Conservation (phyloP, 2,329 filamentous ascomycete genomes). For the Tolypocladium amazonense region DNA sequence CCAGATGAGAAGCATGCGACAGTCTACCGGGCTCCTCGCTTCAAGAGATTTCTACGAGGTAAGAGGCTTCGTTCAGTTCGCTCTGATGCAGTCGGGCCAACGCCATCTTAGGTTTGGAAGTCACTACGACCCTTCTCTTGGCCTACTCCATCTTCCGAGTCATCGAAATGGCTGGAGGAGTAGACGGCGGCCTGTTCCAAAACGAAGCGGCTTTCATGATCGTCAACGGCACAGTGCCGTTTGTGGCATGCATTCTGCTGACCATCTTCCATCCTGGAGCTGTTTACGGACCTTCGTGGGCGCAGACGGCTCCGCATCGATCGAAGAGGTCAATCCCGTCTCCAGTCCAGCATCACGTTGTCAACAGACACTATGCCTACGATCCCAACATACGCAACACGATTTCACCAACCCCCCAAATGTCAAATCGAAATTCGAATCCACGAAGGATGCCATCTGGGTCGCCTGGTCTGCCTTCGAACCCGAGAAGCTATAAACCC, state of each 20-base stretch:
- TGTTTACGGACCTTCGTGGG: conserved; percentile 29
- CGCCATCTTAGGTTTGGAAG: conserved; percentile 22
- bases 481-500: conserved; percentile 11
- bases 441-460: conserved; percentile 13
- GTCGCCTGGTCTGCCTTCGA: conserved; percentile 18
- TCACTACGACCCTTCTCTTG: conserved; percentile 25
- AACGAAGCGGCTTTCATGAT: conserved; percentile 27
- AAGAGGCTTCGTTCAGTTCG: conserved; percentile 1
- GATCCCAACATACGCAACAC: conserved; percentile 22
- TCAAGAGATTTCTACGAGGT: conserved; percentile 35
- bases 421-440: conserved; percentile 7
- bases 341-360: conserved; percentile 8
- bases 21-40: conserved; percentile 30
- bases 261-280: conserved; percentile 25
- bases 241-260: conserved; percentile 24
- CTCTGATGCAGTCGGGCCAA: neutral
- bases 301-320: conserved; percentile 22
- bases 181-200: conserved; percentile 23
- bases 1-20: conserved; percentile 27
- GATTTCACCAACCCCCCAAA: conserved; percentile 14
- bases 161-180: conserved; percentile 25
- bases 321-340: conserved; percentile 9
- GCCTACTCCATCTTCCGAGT: conserved; percentile 30
- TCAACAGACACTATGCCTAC: conserved; percentile 19
- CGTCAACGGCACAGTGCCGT: conserved; percentile 28